Evolutionary conservation across 805 yeast species (phyloP), one percentile per base, ranked within the genome.

Genomic region (Candida palmyrensis): DNA sequence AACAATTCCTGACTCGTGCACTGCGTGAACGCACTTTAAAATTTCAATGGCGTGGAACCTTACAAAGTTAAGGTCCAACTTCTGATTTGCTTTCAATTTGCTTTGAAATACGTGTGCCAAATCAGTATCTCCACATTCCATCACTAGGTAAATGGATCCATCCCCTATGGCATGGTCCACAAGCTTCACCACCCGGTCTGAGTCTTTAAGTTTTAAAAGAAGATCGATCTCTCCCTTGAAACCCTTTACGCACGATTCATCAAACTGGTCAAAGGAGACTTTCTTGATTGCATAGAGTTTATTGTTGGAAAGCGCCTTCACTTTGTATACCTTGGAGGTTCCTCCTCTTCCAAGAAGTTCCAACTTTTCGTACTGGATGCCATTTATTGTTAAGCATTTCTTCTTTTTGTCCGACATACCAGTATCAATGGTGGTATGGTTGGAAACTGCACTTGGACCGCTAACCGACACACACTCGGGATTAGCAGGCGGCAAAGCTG

Each of bases 101-200:
- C 69, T 73, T 26, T 77, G 73, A 30, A 90, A 66, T 6, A 89
- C 89, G 45, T 77, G 86, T 0, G 96, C 90, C 18, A 90, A 59
- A 54, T 90, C 97, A 33, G 84, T 74, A 41, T 90, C 96, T 14
- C 97, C 97, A 51, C 95, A 85, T 57, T 92, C 97, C 96, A 90
- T 86, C 3, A 88, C 83, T 41, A 90, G 61, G 48, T 72, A 69
- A 22, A 90, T 66, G 2, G 78, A 69, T 0, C 82, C 78, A 18
- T 73, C 76, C 3, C 69, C 67, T 43, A 87, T 65, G n/a, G 80
- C 77, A 54, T 82, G 75, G 48, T 87, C 96, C 22, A 82, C 59
- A 27, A 90, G 63, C 47, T 75, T 71, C 3, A 92, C 95, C 4
- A 90, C 97, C 32, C 96, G 62, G 21, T 73, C 73, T 5, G 57